Base-by-base conservation (phyloP, 768 basidiomycete genomes). In the Leccinum incarnatum region DNA sequence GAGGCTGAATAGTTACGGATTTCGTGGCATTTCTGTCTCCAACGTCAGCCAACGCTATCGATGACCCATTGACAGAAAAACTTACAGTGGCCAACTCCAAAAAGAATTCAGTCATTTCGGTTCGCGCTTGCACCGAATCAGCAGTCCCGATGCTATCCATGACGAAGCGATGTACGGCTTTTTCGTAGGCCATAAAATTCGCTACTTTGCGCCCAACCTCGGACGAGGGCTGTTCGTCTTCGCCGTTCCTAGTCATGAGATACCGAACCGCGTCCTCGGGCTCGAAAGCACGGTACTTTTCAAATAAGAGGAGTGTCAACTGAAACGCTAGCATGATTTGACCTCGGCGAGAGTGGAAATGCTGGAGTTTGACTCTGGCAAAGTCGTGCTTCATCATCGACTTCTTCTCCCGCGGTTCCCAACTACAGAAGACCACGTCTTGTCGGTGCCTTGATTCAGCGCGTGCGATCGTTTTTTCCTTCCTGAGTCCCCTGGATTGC, bases 1-100 rank as follows among this genome's bases (percentile, higher is more conserved):
- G 81, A 77, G 14, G 69, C 72, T 32, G 76, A 76, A 56, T 77
- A 83, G 57, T 84, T 83, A 36, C 79, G 75, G 25, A 79, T 66
- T 21, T 72, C 69, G 32, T 81, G 68, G 50, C 79, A 82, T 54
- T 73, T 69, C 83, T 84, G 55, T 60, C 3, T 45, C 8, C 4
- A 14, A 27, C 17, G 53, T 64, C 50, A 69, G 42, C 21, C 19
- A n/a, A 12, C 12, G 29, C 12, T 7, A 10, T n/a, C 40, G 1
- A 37, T 11, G 19, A 12, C 57, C 10, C 19, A 27, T 51, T 30
- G 47, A n/a, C n/a, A 50, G 19, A 52, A 27, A 50, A 25, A 37
- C 65, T 57, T 58, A 83, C 81, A 12, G 62, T 70, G 21, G 81
- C 78, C 49, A 81, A 60, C 54, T 81, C 78, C 25, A 81, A 50